Evolutionary conservation across 2,329 filamentous ascomycete species (phyloP), one percentile per base, ranked within the genome.

Genomic region (Penicillium capsulatum): DNA sequence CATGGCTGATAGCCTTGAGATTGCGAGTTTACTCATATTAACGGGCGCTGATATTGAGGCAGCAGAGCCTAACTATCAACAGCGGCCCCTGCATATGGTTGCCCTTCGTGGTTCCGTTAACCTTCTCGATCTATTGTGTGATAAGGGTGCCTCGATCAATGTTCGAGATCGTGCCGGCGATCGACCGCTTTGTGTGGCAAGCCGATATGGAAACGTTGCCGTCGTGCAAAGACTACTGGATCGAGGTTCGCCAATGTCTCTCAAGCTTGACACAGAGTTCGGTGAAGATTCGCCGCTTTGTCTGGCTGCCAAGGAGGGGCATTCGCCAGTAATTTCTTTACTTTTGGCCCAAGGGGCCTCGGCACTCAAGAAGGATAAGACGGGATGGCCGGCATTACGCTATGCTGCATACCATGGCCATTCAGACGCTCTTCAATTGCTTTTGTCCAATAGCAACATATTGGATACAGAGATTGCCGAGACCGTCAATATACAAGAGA

Each of bases 371-470:
- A 54, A 55, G 17, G 64, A 68, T 40, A 61, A 67, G 38, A 39
- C 46, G 13, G 60, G 61, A 8, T 68, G 63, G 63, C 59, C 54
- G 15, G 64, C 65, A 7, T 48, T 65, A 13, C 57, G 61, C 5
- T 65, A 67, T 43, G 66, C 66, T 2, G 61, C 59, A 20, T 61
- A 64, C 34, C 45, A 64, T 44, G 65, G 61, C 11, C 65, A 68
- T 42, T 47, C 55, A 3, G 55, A 60, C 5, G 55, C 65, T 15
- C 50, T 67, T 3, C 45, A 58, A 13, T 31, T 60, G n/a, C 50
- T 68, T n/a, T 46, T 68, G 5, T 38, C 48, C 6, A 45, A 44
- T 19, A 55, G 50, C 45, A 26, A 44, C 43, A 38, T 49, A 35
- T 14, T 26, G 32, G 9, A 45, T 31, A 17, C 33, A n/a, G 45